phyloP scores from a whole-genome alignment of 768 basidiomycete species.

The Stropharia rugosoannulata region DNA sequence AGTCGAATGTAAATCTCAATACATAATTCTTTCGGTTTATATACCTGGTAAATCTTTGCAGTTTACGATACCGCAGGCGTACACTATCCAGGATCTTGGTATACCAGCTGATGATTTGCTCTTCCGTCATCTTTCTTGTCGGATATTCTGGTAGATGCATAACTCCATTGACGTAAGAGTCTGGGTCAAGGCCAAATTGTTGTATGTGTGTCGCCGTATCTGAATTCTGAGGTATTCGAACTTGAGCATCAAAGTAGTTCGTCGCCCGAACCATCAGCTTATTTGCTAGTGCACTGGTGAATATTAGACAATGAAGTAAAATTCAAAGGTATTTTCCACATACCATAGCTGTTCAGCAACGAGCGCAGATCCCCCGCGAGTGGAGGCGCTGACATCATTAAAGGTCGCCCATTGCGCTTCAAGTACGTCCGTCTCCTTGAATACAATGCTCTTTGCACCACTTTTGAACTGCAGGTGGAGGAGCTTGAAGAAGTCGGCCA shows the following conservation, averaged over 20 bases:
- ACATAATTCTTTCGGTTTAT: constrained; percentile 12
- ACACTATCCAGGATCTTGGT: constrained; percentile 92
- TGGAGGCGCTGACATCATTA: constrained; percentile 86
- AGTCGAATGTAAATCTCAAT: constrained; percentile 6
- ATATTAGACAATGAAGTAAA: background rate
- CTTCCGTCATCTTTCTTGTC: constrained; percentile 66
- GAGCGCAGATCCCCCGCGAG: constrained; percentile 81
- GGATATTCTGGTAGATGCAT: constrained; percentile 31
- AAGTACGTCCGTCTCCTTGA: constrained; percentile 97
- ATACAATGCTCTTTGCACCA: constrained; percentile 87
- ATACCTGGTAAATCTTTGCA: constrained; percentile 90
- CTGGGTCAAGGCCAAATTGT: constrained; percentile 9
- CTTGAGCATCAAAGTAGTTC: constrained; percentile 93
- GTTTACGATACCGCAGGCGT: constrained; percentile 86
- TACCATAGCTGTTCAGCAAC: constrained; percentile 97
- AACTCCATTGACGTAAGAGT: constrained; percentile 11
- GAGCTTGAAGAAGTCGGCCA: constrained; percentile 88
- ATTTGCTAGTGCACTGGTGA: constrained; percentile 82
- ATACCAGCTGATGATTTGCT: constrained; percentile 88
- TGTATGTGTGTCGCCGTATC: constrained; percentile 19
- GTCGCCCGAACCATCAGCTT: constrained; percentile 90
- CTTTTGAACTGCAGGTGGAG: constrained; percentile 97
- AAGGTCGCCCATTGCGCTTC: constrained; percentile 96
- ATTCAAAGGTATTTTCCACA: constrained; percentile 21
- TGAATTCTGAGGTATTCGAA: constrained; percentile 66